Evolutionary conservation across 805 yeast species (phyloP).

Genomic region (Yarrowia deformans): DNA sequence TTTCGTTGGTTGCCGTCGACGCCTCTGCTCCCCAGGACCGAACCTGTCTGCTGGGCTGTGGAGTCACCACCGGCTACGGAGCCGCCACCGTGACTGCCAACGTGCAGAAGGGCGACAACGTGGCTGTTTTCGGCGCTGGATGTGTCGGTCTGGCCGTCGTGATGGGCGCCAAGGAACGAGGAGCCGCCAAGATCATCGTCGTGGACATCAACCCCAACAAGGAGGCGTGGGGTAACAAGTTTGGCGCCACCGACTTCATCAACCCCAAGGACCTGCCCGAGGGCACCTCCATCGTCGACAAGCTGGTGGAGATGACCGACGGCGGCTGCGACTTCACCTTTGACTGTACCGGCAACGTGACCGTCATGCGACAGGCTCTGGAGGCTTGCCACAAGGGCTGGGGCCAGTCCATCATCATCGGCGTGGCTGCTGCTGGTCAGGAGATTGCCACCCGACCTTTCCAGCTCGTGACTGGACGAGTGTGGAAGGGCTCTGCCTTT

Average conservation of each 20-base stretch:
- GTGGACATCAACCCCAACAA: constrained; percentile 87
- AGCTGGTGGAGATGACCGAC: constrained; percentile 87
- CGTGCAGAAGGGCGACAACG: constrained; percentile 88
- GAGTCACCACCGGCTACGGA: constrained; percentile 98
- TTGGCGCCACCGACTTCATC: constrained; percentile 95
- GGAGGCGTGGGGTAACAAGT: constrained; percentile 82
- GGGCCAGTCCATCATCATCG: constrained; percentile 95
- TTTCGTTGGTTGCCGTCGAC: constrained; percentile 91
- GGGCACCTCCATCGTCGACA: constrained; percentile 79
- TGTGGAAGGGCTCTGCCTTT: constrained; percentile 99
- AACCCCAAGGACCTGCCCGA: constrained; percentile 81
- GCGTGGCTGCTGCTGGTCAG: constrained; percentile 98
- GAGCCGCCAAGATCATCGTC: constrained; percentile 79
- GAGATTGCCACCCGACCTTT: constrained; percentile 97
- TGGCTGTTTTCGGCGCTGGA: constrained; percentile 98
- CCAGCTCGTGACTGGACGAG: constrained; percentile 98
- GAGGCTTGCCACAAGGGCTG: constrained; percentile 99
- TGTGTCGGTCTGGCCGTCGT: constrained; percentile 96
- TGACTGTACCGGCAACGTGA: constrained; percentile 96
- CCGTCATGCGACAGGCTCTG: constrained; percentile 94
- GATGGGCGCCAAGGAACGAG: constrained; percentile 88
- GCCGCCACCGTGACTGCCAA: constrained; percentile 95
- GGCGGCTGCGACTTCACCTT: constrained; percentile 97
- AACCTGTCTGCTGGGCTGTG: constrained; percentile 95
- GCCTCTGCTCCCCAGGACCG: constrained; percentile 82